These are phyloP conservation scores for Candida odintsovae DNA, from an alignment of 805 yeast genomes.

Conservation along the genomic window DNA sequence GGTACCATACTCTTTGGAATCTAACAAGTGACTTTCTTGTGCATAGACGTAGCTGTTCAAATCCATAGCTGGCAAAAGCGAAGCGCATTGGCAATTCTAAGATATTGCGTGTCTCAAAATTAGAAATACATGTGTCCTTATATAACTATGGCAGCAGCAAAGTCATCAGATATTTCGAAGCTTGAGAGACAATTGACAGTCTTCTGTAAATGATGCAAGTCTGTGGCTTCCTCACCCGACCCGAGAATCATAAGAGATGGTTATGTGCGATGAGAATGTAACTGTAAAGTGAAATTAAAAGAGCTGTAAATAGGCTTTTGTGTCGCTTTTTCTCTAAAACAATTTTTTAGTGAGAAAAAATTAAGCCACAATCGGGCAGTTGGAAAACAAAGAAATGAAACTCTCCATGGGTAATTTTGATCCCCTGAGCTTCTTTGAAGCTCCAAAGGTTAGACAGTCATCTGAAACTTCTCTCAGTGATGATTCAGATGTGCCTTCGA, in stretches of 20 bases:
- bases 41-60: not conserved
- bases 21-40: not conserved
- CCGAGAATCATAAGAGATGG: not conserved
- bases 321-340: too few relatives aligned
- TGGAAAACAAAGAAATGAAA: not conserved
- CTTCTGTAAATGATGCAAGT: not conserved
- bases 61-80: not conserved
- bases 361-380: too few relatives aligned
- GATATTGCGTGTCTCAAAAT: too few relatives aligned
- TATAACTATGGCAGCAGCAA: not conserved
- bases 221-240: not conserved
- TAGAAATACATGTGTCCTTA: not conserved
- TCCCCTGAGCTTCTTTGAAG: not conserved
- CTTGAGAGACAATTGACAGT: not conserved
- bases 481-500: not conserved
- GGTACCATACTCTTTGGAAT: not conserved
- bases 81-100: too few relatives aligned
- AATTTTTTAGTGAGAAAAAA: too few relatives aligned
- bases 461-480: not conserved
- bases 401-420: not conserved
- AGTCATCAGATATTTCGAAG: not conserved
- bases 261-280: not conserved
- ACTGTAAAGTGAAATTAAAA: too few relatives aligned
- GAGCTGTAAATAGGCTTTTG: too few relatives aligned
- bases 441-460: not conserved